Base-by-base conservation (phyloP, 1,139 yeast genomes). In the Suhomyces yuchorum region DNA sequence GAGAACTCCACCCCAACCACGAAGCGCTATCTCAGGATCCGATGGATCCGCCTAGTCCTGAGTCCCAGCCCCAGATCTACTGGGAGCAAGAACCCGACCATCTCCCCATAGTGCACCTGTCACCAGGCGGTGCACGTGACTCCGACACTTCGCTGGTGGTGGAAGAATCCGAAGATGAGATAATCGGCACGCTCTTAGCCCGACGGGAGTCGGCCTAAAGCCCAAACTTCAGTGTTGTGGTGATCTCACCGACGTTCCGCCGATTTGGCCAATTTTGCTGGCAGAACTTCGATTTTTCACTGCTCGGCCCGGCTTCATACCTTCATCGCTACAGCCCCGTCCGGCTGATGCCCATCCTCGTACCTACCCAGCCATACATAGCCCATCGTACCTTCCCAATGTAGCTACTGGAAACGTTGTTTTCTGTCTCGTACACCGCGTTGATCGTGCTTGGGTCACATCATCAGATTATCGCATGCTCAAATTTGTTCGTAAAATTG, bases 111-210 rank as follows among this genome's bases (percentile, higher is more conserved):
- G 34, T 12, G 12, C 17, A 19, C 15, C 33, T 15, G 23, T 38
- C 34, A 8, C 35, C 36, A 7, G 23, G 7, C n/a, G 12, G 7
- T 14, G 8, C 42, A 19, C 26, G 26, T 20, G 28, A 30, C 26
- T 26, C 28, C n/a, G 32, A 11, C 14, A 8, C 39, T n/a, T 47
- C 34, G 5, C 53, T 51, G 53, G 49, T 42, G 8, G 55, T 55
- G 11, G 54, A 54, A 14, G 59, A 54, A 35, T 52, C 56, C 2
- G 59, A 56, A 30, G 57, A 54, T 23, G 58, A 52, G 37, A 47
- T 51, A 1, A 35, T 40, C 5, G 51, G 51, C 9, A 33, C 51
- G 3, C 37, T 48, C 11, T 43, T 48, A 28, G 32, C 32, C n/a
- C 26, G 33, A 17, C 44, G 6, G 14, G 35, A 23, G 14, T 18